A percentile compares a stretch with the other conserved stretches of the same genome.
phyloP scores from a whole-genome alignment of 2,329 filamentous ascomycete species.

The Penicillium sclerotigenum region DNA sequence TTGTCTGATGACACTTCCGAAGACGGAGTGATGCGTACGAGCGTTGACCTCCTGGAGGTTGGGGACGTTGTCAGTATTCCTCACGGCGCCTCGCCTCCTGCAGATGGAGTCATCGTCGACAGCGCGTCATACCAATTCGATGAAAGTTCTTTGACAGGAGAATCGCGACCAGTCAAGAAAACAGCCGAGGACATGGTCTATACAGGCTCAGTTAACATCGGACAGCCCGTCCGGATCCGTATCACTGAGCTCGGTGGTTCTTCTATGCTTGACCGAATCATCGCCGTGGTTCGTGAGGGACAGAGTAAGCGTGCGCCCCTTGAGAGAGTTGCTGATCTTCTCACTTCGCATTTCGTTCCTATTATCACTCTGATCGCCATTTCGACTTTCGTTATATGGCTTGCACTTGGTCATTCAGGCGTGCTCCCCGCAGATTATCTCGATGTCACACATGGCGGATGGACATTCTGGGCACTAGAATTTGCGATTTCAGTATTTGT shows the following conservation, averaged over 20 bases:
- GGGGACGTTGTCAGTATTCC: conserved; percentile 72
- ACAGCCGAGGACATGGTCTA: conserved; percentile 42
- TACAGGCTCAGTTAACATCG: conserved; percentile 49
- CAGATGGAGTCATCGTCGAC: conserved; percentile 64
- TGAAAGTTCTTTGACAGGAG: conserved; percentile 78
- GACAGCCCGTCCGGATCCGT: conserved; percentile 43
- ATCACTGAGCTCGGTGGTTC: conserved; percentile 47
- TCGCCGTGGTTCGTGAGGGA: conserved; percentile 49
- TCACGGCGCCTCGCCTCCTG: conserved; percentile 78
- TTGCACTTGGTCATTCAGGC: conserved; percentile 45
- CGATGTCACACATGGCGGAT: conserved; percentile 45
- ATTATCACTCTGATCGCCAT: conserved; percentile 49
- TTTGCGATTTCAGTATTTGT: conserved; percentile 83
- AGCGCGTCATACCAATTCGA: conserved; percentile 69
- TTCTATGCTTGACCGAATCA: conserved; percentile 51
- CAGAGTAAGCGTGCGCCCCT: conserved; percentile 50
- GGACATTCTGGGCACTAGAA: conserved; percentile 56
- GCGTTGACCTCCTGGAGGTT: conserved; percentile 68
- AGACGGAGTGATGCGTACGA: conserved; percentile 45
- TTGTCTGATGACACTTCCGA: conserved; percentile 41
- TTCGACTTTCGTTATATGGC: conserved; percentile 48
- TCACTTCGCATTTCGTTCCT: conserved; percentile 51
- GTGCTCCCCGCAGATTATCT: conserved; percentile 50
- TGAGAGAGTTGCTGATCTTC: conserved; percentile 47
- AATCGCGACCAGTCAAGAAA: conserved; percentile 48